These are phyloP conservation scores for Microthlaspi erraticum DNA, from an alignment of 345 rosid genomes.

Conservation along the genomic window DNA sequence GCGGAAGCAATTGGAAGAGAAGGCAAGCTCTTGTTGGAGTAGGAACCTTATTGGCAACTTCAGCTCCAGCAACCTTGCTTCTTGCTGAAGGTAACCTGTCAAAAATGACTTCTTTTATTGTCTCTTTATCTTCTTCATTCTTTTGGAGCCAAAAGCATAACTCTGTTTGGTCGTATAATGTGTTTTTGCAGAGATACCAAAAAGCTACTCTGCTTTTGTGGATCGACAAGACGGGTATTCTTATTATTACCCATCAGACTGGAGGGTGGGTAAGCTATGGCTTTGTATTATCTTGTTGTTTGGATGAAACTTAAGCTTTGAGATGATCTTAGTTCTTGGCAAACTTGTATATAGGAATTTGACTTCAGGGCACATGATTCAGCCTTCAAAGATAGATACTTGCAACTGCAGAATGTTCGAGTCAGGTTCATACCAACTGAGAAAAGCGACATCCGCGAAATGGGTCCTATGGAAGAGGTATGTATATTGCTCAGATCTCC, in stretches of 20 bases:
- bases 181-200: conserved; percentile 59
- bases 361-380: conserved; percentile 91
- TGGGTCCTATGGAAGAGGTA: conserved; percentile 91
- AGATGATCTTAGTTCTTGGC: conserved; percentile 6
- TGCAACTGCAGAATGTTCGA: conserved; percentile 77
- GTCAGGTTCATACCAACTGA: conserved; percentile 90
- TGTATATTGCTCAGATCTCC: not conserved
- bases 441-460: conserved; percentile 69
- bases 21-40: conserved; percentile 62
- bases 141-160: not conserved
- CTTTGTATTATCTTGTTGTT: not conserved
- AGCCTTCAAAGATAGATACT: conserved; percentile 76
- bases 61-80: conserved; percentile 56
- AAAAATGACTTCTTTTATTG: not conserved
- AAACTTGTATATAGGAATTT: conserved; percentile 58
- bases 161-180: conserved; percentile 7
- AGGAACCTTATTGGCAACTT: conserved; percentile 62
- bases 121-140: conserved; percentile 18
- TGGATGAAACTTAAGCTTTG: not conserved
- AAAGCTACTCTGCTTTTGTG: conserved; percentile 63
- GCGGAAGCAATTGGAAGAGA: conserved; percentile 61
- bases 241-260: conserved; percentile 83
- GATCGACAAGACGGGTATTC: conserved; percentile 79
- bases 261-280: conserved; percentile 78
- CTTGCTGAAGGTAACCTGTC: conserved; percentile 68